Conservation (phyloP, 352 stramenopile genomes). For the Phytophthora kernoviae region DNA sequence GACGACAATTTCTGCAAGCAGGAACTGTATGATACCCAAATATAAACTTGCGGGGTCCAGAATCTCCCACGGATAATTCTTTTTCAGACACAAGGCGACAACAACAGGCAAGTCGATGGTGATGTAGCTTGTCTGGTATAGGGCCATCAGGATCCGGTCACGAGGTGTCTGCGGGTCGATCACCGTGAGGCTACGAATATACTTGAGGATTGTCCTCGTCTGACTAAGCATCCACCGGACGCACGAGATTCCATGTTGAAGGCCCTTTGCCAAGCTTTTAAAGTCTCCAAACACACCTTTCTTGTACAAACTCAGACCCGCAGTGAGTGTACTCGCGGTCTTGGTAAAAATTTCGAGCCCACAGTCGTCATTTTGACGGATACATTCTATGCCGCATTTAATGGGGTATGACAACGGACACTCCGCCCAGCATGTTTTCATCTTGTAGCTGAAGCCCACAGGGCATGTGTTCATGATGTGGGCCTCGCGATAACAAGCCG, state of each 20-base stretch:
- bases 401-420: conserved; percentile 58
- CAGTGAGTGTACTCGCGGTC: conserved; percentile 29
- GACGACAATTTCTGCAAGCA: conserved; percentile 12
- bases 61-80: conserved; percentile 7
- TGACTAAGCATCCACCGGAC: conserved; percentile 27
- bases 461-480: conserved; percentile 16
- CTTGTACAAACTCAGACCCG: conserved; percentile 28
- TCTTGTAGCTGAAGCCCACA: conserved; percentile 10
- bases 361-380: conserved; percentile 44
- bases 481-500: conserved; percentile 12
- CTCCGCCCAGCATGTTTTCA: conserved; percentile 48
- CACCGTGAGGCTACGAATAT: conserved; percentile 14
- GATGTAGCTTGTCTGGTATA: conserved; percentile 26
- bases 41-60: conserved; percentile 9
- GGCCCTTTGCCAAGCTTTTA: conserved; percentile 6
- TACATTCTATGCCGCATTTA: conserved; percentile 54
- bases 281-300: conserved; percentile 37
- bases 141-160: conserved; percentile 17
- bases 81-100: conserved; percentile 16
- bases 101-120: conserved; percentile 22
- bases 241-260: conserved; percentile 17
- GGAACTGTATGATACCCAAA: conserved; percentile 12
- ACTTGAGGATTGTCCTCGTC: conserved; percentile 22
- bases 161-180: conserved; percentile 13
- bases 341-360: conserved; percentile 33